These are phyloP conservation scores for Protomyces pachydermus DNA, from an alignment of 1,139 yeast species.

Conservation along the genomic window DNA sequence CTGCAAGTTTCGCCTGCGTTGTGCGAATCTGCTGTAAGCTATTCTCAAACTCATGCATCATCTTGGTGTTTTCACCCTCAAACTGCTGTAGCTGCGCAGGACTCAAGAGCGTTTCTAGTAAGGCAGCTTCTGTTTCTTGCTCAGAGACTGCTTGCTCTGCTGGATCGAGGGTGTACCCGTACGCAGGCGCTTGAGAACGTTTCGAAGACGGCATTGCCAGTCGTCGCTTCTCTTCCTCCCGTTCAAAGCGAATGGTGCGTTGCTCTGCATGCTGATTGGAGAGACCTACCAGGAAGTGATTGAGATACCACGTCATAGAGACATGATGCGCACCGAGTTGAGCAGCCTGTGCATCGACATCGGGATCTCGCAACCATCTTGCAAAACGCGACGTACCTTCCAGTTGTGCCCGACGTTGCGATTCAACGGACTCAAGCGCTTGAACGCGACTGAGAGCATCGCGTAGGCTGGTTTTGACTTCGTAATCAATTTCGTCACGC, in stretches of 20 bases:
- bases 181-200: neutral
- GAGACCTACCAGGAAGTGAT: slow-evolving; percentile 36
- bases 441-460: slow-evolving; percentile 39
- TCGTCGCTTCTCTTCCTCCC: slow-evolving; percentile 38
- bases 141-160: slow-evolving; percentile 1
- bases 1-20: slow-evolving; percentile 74
- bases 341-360: slow-evolving; percentile 34
- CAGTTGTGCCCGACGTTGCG: slow-evolving; percentile 24
- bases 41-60: slow-evolving; percentile 60
- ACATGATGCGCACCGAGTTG: slow-evolving; percentile 34
- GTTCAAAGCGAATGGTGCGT: slow-evolving; percentile 40
- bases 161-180: slow-evolving; percentile 8
- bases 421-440: slow-evolving; percentile 37
- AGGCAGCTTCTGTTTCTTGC: slow-evolving; percentile 14
- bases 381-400: neutral
- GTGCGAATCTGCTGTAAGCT: slow-evolving; percentile 42
- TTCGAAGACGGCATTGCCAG: slow-evolving; percentile 30
- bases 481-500: slow-evolving; percentile 44
- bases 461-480: slow-evolving; percentile 41
- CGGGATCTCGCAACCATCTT: slow-evolving; percentile 29
- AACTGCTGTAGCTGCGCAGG: slow-evolving; percentile 65
- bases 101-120: slow-evolving; percentile 21
- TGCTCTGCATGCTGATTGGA: slow-evolving; percentile 40
- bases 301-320: slow-evolving; percentile 33
- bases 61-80: slow-evolving; percentile 65